These are phyloP conservation scores for Geum urbanum DNA, from an alignment of 306 rosid genomes.

Conservation along the genomic window DNA sequence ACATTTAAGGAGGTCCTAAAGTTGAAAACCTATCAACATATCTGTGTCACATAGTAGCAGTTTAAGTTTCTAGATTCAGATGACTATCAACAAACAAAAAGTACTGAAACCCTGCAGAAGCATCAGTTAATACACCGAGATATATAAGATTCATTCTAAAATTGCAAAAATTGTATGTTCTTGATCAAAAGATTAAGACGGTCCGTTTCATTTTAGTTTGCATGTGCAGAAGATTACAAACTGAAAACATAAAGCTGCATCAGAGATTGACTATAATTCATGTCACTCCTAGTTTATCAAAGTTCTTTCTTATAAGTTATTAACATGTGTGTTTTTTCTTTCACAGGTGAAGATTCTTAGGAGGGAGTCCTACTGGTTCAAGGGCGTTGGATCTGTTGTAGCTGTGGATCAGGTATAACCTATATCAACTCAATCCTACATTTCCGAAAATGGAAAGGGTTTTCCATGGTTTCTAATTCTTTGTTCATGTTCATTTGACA, in stretches of 20 bases:
- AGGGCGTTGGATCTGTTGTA: slow-evolving; percentile 68
- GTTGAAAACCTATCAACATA: neutral
- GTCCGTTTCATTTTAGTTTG: neutral
- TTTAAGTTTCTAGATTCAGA: neutral
- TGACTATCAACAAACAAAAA: neutral
- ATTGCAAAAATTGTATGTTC: neutral
- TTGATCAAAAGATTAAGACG: neutral
- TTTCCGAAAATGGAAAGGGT: neutral
- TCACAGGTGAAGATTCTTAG: slow-evolving; percentile 80
- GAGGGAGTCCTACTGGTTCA: slow-evolving; percentile 84
- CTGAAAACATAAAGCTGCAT: neutral
- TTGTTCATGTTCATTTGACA: slow-evolving; percentile 17
- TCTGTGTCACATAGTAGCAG: neutral
- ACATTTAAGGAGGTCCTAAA: neutral
- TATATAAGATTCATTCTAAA: neutral
- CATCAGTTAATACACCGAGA: neutral
- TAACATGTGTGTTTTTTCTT: neutral
- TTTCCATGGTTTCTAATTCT: slow-evolving; percentile 4
- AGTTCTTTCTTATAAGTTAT: neutral
- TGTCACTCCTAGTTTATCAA: neutral
- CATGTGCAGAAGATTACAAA: neutral
- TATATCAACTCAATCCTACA: slow-evolving; percentile 10
- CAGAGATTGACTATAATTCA: neutral
- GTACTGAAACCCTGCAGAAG: neutral
- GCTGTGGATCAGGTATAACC: slow-evolving; percentile 75